phyloP scores from a whole-genome alignment of 176 grass and related monocot genomes.

The Oryza coarctata region DNA sequence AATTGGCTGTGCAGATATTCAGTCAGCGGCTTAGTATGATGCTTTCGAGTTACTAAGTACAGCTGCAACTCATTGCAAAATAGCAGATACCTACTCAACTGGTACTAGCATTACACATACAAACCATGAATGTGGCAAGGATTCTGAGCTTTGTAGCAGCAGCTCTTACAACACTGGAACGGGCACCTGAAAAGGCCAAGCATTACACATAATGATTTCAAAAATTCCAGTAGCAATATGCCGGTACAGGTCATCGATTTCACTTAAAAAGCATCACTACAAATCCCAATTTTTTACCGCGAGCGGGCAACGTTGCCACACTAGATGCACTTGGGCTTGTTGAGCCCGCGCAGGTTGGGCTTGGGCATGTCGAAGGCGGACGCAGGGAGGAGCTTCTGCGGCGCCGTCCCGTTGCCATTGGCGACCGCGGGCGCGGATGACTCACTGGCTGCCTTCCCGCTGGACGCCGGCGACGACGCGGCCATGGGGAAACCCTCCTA shows the following conservation, averaged over 20 bases:
- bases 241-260: background rate
- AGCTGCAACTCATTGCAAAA: background rate
- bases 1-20: background rate
- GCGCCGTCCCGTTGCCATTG: slow-evolving; percentile 57
- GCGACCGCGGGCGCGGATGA: slow-evolving; percentile 15
- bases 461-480: slow-evolving; percentile 15
- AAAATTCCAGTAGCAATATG: background rate
- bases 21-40: background rate
- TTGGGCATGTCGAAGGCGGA: slow-evolving; percentile 69
- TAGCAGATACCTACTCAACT: background rate
- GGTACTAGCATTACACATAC: slow-evolving; percentile 33
- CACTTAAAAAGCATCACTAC: background rate
- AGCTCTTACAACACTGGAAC: slow-evolving; percentile 94
- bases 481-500: background rate
- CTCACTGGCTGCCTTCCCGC: slow-evolving; percentile 36
- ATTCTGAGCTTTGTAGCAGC: slow-evolving; percentile 97
- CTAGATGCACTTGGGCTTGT: slow-evolving; percentile 95
- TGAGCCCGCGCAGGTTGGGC: slow-evolving; percentile 77
- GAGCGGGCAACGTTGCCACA: slow-evolving; percentile 97
- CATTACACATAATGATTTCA: background rate
- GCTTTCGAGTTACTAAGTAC: background rate
- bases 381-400: slow-evolving; percentile 42
- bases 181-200: slow-evolving; percentile 66
- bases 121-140: slow-evolving; percentile 99
- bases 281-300: slow-evolving; percentile 44